A percentile compares a stretch with the other conserved stretches of the same genome.
phyloP scores from a whole-genome alignment of 2,329 filamentous ascomycete genomes.

The Monosporascus sp. region DNA sequence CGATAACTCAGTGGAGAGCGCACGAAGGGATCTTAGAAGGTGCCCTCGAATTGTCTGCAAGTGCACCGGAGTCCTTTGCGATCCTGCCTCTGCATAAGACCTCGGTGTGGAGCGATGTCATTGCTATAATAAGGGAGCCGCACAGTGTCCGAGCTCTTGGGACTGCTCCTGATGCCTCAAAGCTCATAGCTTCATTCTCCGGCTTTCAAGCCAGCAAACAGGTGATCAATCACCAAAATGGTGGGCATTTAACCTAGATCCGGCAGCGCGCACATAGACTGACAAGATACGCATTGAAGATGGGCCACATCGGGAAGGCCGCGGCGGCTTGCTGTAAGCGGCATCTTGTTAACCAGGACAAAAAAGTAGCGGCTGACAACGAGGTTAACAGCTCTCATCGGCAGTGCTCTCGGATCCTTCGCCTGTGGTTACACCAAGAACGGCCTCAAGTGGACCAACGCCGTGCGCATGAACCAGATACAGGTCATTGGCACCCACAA shows the following conservation, averaged over 20 bases:
- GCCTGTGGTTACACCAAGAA: constrained; percentile 18
- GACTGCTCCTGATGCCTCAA: too few relatives aligned
- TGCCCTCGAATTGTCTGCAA: too few relatives aligned
- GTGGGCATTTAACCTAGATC: not conserved
- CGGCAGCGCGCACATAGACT: not conserved
- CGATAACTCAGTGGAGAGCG: too few relatives aligned
- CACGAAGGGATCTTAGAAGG: too few relatives aligned
- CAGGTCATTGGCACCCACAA: constrained; percentile 49
- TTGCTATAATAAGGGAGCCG: too few relatives aligned
- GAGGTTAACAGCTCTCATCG: not conserved
- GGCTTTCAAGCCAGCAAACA: too few relatives aligned
- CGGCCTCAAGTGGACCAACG: constrained; percentile 26
- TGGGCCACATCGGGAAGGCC: not conserved
- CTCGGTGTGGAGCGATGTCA: too few relatives aligned
- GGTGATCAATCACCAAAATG: not conserved
- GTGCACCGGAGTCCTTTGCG: too few relatives aligned
- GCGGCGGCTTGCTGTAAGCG: not conserved
- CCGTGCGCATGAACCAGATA: constrained; percentile 45
- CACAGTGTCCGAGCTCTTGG: too few relatives aligned
- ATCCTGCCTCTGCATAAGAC: too few relatives aligned
- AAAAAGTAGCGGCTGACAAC: not conserved
- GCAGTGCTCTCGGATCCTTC: not conserved
- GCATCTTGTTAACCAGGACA: not conserved
- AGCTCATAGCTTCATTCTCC: too few relatives aligned
- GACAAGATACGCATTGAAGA: not conserved